Conservation (phyloP, 164 flowering plant species). For the Piper betle region DNA sequence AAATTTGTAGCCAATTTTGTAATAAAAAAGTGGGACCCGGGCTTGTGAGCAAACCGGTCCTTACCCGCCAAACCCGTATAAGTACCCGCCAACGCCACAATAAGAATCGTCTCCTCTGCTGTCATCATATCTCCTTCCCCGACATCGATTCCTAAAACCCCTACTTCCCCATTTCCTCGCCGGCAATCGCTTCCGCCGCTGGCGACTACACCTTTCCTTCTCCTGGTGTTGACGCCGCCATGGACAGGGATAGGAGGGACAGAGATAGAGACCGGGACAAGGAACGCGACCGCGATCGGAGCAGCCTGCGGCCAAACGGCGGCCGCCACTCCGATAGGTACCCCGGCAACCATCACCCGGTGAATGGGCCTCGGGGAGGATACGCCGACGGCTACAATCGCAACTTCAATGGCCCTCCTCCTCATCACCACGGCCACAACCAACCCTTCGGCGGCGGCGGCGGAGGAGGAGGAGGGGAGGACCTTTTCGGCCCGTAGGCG, state of each 20-base stretch:
- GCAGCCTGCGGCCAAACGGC: background rate
- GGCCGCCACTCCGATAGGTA: background rate
- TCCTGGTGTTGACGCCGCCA: no score
- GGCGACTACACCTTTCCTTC: no score
- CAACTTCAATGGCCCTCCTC: background rate
- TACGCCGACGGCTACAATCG: constrained; percentile 1
- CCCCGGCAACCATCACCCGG: background rate
- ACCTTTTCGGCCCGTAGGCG: constrained; percentile 1
- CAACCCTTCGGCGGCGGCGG: constrained; percentile 1
- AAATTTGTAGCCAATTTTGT: no score
- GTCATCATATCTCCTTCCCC: no score
- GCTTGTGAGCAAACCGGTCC: no score
- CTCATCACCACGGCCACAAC: background rate
- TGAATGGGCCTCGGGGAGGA: background rate
- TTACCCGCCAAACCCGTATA: no score
- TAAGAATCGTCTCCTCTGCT: no score
- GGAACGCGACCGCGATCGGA: background rate
- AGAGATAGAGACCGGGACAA: background rate
- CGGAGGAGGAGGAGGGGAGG: background rate
- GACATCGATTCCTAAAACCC: no score
- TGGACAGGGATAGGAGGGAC: constrained; percentile 1
- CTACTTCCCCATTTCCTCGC: no score
- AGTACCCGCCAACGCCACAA: no score
- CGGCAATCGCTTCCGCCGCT: no score
- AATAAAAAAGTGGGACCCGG: no score